Conservation (phyloP, 345 rosid species). For the Eucalyptus brandiana region DNA sequence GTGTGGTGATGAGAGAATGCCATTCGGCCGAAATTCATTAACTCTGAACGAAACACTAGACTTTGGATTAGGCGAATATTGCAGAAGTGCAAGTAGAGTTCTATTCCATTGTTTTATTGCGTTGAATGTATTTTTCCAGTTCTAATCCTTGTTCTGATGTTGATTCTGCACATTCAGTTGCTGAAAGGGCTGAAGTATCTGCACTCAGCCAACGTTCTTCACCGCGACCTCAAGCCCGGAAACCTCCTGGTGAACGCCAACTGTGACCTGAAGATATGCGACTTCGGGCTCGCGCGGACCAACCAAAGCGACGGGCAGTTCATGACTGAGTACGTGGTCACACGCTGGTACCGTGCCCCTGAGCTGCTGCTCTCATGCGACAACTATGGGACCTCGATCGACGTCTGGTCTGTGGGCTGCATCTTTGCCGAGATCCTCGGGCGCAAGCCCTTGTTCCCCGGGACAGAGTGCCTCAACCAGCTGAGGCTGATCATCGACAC, state of each 20-base stretch:
- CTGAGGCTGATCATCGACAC: conserved; percentile 58
- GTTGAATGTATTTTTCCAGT: neutral
- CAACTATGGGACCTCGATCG: conserved; percentile 75
- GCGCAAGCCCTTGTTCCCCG: conserved; percentile 72
- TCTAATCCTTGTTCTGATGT: neutral
- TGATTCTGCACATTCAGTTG: conserved; percentile 19
- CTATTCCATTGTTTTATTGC: neutral
- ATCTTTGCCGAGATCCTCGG: conserved; percentile 87
- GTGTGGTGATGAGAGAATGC: neutral
- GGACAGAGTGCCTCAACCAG: conserved; percentile 79
- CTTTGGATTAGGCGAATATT: neutral
- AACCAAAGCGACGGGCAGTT: conserved; percentile 57
- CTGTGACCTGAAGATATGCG: conserved; percentile 77
- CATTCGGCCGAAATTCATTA: neutral
- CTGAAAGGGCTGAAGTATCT: conserved; percentile 81
- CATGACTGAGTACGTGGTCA: conserved; percentile 87
- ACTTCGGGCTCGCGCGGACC: conserved; percentile 81
- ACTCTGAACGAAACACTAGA: neutral
- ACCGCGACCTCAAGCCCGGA: conserved; percentile 85
- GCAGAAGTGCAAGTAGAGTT: neutral
- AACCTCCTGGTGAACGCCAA: conserved; percentile 79
- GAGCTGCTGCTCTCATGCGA: conserved; percentile 86
- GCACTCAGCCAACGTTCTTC: conserved; percentile 88
- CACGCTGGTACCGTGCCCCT: conserved; percentile 94
- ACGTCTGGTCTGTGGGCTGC: conserved; percentile 93